Percentiles rank a stretch among this genome's conserved stretches.
phyloP scores from a whole-genome alignment of 1,284 basidiomycete genomes.

The Takashimella tepidaria region DNA sequence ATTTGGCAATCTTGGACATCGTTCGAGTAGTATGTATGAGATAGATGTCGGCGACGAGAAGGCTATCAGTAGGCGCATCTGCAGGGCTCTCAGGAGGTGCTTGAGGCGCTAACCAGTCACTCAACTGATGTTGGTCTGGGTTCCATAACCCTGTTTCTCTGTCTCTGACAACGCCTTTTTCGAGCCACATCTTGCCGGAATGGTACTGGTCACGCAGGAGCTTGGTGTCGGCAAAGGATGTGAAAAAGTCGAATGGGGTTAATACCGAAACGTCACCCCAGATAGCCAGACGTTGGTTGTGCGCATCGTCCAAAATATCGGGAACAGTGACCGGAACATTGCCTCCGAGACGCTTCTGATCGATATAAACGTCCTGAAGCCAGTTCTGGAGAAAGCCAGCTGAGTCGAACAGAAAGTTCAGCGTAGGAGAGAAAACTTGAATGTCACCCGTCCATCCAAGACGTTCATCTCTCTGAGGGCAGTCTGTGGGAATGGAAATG shows the following conservation, averaged over 20 bases:
- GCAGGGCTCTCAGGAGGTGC: constrained; percentile 10
- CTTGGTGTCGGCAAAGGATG: constrained; percentile 9
- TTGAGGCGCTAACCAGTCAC: constrained; percentile 15
- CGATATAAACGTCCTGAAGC: constrained; percentile 19
- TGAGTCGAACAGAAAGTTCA: constrained; percentile 18
- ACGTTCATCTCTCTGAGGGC: constrained; percentile 18
- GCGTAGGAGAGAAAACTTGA: constrained; percentile 17
- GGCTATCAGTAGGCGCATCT: constrained; percentile 13
- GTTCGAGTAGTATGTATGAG: constrained; percentile 16
- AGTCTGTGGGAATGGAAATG: constrained; percentile 12
- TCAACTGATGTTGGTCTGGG: constrained; percentile 5
- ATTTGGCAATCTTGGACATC: constrained; percentile 11
- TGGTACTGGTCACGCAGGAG: constrained; percentile 13
- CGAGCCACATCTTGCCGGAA: constrained; percentile 17
- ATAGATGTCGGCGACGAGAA: constrained; percentile 26
- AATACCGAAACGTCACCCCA: constrained; percentile 21
- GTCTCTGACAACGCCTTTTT: constrained; percentile 14
- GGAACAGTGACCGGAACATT: constrained; percentile 24
- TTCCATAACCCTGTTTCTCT: constrained; percentile 9
- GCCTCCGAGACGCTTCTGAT: constrained; percentile 13
- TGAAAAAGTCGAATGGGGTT: constrained; percentile 14
- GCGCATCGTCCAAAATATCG: constrained; percentile 10
- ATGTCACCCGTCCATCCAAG: constrained; percentile 27
- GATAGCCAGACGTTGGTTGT: constrained; percentile 6
- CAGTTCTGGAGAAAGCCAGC: constrained; percentile 14